Percentiles rank a stretch among this genome's conserved stretches.
phyloP scores from a whole-genome alignment of 2,329 filamentous ascomycete species.

The Sporothrix phasma region DNA sequence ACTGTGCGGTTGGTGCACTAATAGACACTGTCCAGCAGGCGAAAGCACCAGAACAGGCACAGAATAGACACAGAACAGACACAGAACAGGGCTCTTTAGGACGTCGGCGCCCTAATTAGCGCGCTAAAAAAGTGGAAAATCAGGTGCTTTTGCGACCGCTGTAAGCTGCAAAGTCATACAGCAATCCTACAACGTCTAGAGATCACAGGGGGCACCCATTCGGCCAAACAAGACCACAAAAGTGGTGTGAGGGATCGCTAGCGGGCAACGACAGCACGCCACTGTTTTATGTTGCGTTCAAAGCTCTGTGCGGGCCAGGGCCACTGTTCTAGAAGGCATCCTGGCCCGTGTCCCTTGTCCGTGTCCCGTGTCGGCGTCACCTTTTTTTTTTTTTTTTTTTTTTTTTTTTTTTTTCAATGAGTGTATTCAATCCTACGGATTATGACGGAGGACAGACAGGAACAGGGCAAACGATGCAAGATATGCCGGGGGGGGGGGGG shows the following conservation, averaged over 20 bases:
- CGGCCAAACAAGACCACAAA: background rate
- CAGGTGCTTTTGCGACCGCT: constrained; percentile 18
- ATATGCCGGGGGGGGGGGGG: too few species aligned
- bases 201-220: background rate
- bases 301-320: background rate
- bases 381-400: too few species aligned
- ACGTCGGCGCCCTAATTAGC: background rate
- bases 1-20: too few species aligned
- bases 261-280: background rate
- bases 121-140: constrained; percentile 21
- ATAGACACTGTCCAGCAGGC: background rate
- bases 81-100: background rate
- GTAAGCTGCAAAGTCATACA: too few species aligned
- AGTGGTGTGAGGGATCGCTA: constrained; percentile 7
- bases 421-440: too few species aligned
- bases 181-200: too few species aligned
- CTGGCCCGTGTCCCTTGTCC: too few species aligned
- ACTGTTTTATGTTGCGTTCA: background rate
- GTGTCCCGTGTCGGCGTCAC: too few species aligned
- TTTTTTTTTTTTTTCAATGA: too few species aligned
- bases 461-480: too few species aligned
- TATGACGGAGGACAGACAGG: too few species aligned
- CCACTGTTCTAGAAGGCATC: background rate
- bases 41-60: background rate
- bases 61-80: background rate